Percentiles rank a stretch among this genome's conserved stretches.
These are phyloP conservation scores for Glomus cerebriforme DNA, from an alignment of 192 early-diverging fungal species.

Conservation along the genomic window DNA sequence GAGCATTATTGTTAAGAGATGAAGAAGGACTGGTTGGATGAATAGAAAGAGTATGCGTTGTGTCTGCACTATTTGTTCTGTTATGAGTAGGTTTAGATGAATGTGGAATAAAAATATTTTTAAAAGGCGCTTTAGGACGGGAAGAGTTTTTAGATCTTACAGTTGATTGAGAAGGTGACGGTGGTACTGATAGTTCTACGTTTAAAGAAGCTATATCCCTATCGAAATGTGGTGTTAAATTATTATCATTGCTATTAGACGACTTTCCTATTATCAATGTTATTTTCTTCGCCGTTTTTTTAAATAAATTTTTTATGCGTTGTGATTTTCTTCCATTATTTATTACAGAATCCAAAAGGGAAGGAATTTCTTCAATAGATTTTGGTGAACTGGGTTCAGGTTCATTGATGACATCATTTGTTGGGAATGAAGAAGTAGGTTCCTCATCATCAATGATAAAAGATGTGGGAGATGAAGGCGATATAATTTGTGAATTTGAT, in stretches of 20 bases:
- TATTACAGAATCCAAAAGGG: background rate
- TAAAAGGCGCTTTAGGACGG: background rate
- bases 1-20: constrained; percentile 2
- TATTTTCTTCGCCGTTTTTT: background rate
- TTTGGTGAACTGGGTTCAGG: background rate
- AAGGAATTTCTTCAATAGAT: constrained; percentile 1
- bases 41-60: background rate
- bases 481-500: background rate
- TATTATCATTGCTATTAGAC: background rate
- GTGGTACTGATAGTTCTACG: constrained; percentile 10
- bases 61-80: constrained; percentile 17
- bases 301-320: constrained; percentile 6
- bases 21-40: background rate
- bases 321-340: background rate
- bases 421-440: background rate
- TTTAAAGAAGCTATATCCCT: constrained; percentile 12
- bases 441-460: background rate
- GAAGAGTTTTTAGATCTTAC: background rate
- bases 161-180: constrained; percentile 15
- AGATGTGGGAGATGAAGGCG: too few species aligned
- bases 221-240: background rate
- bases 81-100: background rate
- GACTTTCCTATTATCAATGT: background rate
- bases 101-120: constrained; percentile 8
- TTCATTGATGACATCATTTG: background rate